A percentile compares a stretch with the other conserved stretches of the same genome.
phyloP scores from a whole-genome alignment of 169 alveolate genomes.

The Neospora caninum region DNA sequence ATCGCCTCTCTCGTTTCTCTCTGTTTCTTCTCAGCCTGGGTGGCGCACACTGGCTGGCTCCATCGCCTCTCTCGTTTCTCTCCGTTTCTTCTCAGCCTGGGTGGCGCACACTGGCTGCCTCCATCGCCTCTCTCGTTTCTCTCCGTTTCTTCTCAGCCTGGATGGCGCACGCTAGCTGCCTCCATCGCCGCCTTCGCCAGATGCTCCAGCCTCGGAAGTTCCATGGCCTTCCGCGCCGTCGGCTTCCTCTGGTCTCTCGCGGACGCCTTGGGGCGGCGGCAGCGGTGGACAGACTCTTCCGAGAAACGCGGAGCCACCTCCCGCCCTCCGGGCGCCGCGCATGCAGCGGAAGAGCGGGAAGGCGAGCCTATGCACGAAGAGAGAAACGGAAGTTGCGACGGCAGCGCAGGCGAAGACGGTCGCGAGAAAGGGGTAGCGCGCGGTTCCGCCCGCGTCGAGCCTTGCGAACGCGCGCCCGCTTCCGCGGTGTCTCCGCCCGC shows the following conservation, averaged over 20 bases:
- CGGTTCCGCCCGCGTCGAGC: too few relatives aligned
- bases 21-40: too few relatives aligned
- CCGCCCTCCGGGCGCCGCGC: background rate
- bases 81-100: too few relatives aligned
- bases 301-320: background rate
- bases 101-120: background rate
- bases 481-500: background rate
- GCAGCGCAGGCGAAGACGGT: background rate
- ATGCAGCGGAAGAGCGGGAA: background rate
- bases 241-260: conserved; percentile 46
- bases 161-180: background rate
- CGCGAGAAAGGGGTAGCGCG: background rate
- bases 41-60: too few relatives aligned
- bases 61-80: too few relatives aligned
- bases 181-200: conserved; percentile 16
- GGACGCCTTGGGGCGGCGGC: conserved; percentile 3
- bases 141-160: background rate
- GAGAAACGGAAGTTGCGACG: background rate
- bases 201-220: background rate
- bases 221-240: conserved; percentile 35
- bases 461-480: background rate
- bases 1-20: too few relatives aligned
- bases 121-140: too few relatives aligned
- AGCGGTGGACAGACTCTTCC: conserved; percentile 16
- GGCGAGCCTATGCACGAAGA: background rate